Evolutionary conservation across 805 yeast species (phyloP).

Genomic region (Yamadazyma olivae): DNA sequence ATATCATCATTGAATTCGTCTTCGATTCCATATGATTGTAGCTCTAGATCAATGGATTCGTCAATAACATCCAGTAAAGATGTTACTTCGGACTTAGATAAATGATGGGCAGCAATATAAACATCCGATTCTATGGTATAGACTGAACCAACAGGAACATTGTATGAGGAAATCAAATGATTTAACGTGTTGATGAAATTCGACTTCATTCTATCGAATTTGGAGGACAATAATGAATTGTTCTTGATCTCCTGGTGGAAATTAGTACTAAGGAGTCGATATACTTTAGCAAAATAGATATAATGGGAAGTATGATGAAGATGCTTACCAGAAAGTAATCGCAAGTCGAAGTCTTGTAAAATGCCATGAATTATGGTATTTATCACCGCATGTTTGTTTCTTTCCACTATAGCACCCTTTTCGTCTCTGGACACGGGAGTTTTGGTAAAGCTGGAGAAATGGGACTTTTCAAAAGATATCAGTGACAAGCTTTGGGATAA

Average conservation of each 20-base stretch:
- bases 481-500: constrained; percentile 25
- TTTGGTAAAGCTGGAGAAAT: constrained; percentile 22
- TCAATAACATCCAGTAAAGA: background rate
- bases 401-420: constrained; percentile 6
- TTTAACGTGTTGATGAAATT: constrained; percentile 25
- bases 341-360: constrained; percentile 28
- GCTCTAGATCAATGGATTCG: background rate
- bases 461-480: constrained; percentile 28
- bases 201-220: constrained; percentile 15
- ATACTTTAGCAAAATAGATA: constrained; percentile 32
- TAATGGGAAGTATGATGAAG: constrained; percentile 25
- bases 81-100: constrained; percentile 1
- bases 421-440: constrained; percentile 13
- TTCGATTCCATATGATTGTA: background rate
- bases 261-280: constrained; percentile 23
- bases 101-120: constrained; percentile 13
- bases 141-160: constrained; percentile 13
- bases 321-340: constrained; percentile 12
- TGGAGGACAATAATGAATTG: constrained; percentile 1
- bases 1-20: background rate
- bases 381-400: background rate
- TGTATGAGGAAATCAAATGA: constrained; percentile 20
- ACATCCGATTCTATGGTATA: constrained; percentile 17
- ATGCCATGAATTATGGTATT: constrained; percentile 23
- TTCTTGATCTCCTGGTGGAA: constrained; percentile 3